Base-by-base conservation (phyloP, 441 rosid species). In the Isatis lusitanica region DNA sequence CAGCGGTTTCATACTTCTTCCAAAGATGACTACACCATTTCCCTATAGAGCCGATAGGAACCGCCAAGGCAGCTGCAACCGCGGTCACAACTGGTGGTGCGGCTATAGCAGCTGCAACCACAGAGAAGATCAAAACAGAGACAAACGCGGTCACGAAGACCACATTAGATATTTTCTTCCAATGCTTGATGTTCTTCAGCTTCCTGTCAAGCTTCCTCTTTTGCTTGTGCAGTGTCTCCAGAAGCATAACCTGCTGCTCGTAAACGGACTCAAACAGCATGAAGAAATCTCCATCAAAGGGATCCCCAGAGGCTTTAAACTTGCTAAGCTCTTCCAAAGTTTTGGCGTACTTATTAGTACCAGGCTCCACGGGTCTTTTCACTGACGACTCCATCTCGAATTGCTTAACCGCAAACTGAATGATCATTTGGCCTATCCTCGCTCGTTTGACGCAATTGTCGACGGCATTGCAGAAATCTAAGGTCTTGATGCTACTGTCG, bases 91-190 rank as follows among this genome's bases (percentile, higher is more conserved):
- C 77, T 0, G 90, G 88, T 0, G 93, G 93, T n/a, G 88, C 88
- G n/a, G 94, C 84, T 39, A 88, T 57, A 38, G 94, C 88, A 21
- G 88, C 94, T 64, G 94, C 94, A 39, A 88, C 94, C 46, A 88
- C 94, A 0, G 94, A 86, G 78, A 87, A 83, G 46, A 89, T 84
- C 74, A 87, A 48, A n/a, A 85, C 88, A 28, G 91, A 83, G 30
- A 87, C 90, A 26, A 87, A 83, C 0, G 86, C 80, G 1, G 94
- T 71, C 9, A 78, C 83, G 17, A 89, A 89, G n/a, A 89, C 81
- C 33, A 87, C 86, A 59, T 89, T 87, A 0, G 94, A 81, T 24
- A 89, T 79, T 35, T 74, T 89, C 77, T 71, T 85, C 94, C 91
- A 87, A 15, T 86, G 75, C 73, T 87, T 84, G 16, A 82, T 47